Base-by-base conservation (phyloP, 805 yeast species). In the Starmerella floris region DNA sequence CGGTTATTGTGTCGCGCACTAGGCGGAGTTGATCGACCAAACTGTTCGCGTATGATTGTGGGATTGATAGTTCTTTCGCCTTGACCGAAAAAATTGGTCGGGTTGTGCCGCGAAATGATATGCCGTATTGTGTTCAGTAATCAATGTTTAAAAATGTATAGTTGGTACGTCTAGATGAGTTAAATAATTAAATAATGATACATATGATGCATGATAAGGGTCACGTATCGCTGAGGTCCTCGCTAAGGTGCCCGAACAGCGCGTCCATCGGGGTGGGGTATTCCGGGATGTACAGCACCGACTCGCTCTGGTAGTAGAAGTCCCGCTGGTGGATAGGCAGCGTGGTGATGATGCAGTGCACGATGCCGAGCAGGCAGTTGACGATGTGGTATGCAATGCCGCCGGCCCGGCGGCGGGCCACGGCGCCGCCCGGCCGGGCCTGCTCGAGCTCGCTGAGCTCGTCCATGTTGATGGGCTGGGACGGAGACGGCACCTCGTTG, bases 251-350 rank as follows among this genome's bases (percentile, higher is more conserved):
- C 4, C 49, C 52, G 28, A 50, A 52, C 22, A 52, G 30, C 15
- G 52, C 38, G 38, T 41, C 39, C 37, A 48, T 46, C 15, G 56
- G 52, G 23, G 48, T 39, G 31, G 54, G 55, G 44, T 51, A 53
- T 21, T 46, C 51, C n/a, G 55, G 54, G 23, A 37, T 41, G 51
- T 48, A 45, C 25, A 25, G 16, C 23, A 40, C 6, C 23, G n/a
- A 23, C 28, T n/a, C 19, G 37, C n/a, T 28, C 25, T 17, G 42
- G 36, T 39, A 19, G 13, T 25, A 25, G 23, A 36, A n/a, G 23
- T 40, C 43, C 19, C 45, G 48, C 40, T 47, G 51, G 45, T 50
- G 39, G 6, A 49, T 45, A 6, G 55, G 56, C 32, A 52, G 37
- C 15, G 48, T 43, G 23, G 52, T 20, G 37, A 51, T 43, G 21